A percentile compares a stretch with the other conserved stretches of the same genome.
phyloP scores from a whole-genome alignment of 441 rosid genomes.

The Cnidoscolus chayamansa region DNA sequence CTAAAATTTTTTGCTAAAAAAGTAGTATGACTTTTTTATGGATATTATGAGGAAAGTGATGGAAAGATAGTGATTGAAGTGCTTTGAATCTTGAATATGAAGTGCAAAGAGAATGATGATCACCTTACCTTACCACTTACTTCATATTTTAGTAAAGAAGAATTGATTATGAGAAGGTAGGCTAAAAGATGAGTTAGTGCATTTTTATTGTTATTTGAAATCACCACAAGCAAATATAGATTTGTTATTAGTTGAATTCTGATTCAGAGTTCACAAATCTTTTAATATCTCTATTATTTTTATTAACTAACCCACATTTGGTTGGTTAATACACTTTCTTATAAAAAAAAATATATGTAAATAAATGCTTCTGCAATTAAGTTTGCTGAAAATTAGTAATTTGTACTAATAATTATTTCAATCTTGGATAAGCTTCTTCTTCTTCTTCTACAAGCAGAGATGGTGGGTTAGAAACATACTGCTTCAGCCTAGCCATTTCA shows the following conservation, averaged over 20 bases:
- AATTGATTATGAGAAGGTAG: conserved; percentile 29
- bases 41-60: conserved; percentile 7
- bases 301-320: conserved; percentile 16
- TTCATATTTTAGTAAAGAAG: conserved; percentile 11
- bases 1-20: too few species aligned
- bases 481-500: conserved; percentile 71
- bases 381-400: too few species aligned
- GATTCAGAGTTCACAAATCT: conserved; percentile 32
- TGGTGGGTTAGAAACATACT: conserved; percentile 47
- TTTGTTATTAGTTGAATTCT: conserved; percentile 20
- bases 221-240: too few species aligned
- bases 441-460: conserved; percentile 30
- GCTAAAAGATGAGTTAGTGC: conserved; percentile 33
- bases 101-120: conserved; percentile 21
- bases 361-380: too few species aligned
- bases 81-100: conserved; percentile 4
- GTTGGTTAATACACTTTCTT: conserved; percentile 13
- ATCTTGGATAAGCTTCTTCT: conserved; percentile 16
- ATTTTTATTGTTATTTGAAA: not conserved
- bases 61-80: not conserved
- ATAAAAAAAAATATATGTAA: too few species aligned
- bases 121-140: conserved; percentile 29
- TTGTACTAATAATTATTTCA: not conserved
- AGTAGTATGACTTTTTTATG: not conserved
- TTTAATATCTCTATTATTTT: conserved; percentile 18